A percentile compares a stretch with the other conserved stretches of the same genome.
Conservation (phyloP, 1,284 basidiomycete species). For the Peniophora sp. region DNA sequence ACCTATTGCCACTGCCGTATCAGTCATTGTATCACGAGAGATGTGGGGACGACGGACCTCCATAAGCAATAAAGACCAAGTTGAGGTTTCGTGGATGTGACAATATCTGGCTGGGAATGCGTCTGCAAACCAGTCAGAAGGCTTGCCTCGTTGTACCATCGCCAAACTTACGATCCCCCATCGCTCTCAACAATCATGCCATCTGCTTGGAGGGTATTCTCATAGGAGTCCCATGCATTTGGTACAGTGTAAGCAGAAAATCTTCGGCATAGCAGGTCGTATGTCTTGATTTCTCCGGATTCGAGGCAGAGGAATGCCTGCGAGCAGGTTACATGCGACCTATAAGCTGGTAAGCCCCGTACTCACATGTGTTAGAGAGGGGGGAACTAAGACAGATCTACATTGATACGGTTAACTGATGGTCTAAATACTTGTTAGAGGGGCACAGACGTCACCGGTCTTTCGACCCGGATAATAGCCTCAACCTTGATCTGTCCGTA, state of each 20-base stretch:
- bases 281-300: constrained; percentile 56
- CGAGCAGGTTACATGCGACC: not conserved
- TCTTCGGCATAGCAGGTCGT: constrained; percentile 59
- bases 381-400: constrained; percentile 58
- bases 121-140: constrained; percentile 18
- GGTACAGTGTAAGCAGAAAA: constrained; percentile 61
- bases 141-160: not conserved
- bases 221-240: constrained; percentile 72
- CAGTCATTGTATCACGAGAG: not conserved
- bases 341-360: constrained; percentile 21
- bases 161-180: constrained; percentile 29
- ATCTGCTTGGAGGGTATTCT: constrained; percentile 54
- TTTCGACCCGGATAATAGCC: constrained; percentile 43
- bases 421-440: not conserved
- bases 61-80: constrained; percentile 74
- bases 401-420: not conserved
- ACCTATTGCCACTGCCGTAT: constrained; percentile 28
- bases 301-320: constrained; percentile 56
- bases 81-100: constrained; percentile 80
- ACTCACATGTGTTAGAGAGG: constrained; percentile 66
- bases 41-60: constrained; percentile 38
- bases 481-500: constrained; percentile 49
- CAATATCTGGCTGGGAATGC: constrained; percentile 49
- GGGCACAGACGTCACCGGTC: constrained; percentile 31
- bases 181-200: constrained; percentile 37